A percentile compares a stretch with the other conserved stretches of the same genome.
These are phyloP conservation scores for Yamadazyma buinensis DNA, from an alignment of 1,139 yeast species.

Conservation along the genomic window DNA sequence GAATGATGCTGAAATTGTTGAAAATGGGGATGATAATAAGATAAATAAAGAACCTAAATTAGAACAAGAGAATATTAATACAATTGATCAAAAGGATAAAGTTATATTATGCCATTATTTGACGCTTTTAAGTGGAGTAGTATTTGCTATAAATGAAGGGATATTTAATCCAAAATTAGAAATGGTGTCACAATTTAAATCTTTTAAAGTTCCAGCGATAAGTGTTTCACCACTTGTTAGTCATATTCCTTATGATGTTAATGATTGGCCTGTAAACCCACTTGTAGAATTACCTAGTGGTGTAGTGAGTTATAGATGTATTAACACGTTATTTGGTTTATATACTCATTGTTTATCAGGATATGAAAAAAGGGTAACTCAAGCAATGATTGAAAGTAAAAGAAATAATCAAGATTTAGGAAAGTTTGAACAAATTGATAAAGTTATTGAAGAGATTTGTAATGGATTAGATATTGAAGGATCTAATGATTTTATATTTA, in stretches of 20 bases:
- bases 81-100: conserved; percentile 1
- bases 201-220: conserved; percentile 29
- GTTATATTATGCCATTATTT: conserved; percentile 31
- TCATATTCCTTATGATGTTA: conserved; percentile 40
- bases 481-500: conserved; percentile 13
- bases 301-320: conserved; percentile 28
- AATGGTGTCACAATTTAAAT: conserved; percentile 36
- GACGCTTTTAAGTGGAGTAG: conserved; percentile 37
- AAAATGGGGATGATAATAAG: neutral
- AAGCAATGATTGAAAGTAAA: conserved; percentile 21
- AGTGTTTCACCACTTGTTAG: conserved; percentile 33
- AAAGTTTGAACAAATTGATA: neutral
- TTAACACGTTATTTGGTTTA: conserved; percentile 34
- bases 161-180: conserved; percentile 42
- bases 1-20: neutral
- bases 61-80: too few species aligned
- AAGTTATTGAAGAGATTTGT: conserved; percentile 1
- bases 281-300: conserved; percentile 29
- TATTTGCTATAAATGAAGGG: conserved; percentile 49
- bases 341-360: conserved; percentile 41
- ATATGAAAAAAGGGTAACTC: conserved; percentile 44
- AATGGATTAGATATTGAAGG: conserved; percentile 16
- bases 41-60: too few species aligned
- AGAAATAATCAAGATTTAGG: neutral
- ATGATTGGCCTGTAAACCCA: conserved; percentile 28